phyloP scores from a whole-genome alignment of 306 rosid genomes.

The Castanopsis chinensis region DNA sequence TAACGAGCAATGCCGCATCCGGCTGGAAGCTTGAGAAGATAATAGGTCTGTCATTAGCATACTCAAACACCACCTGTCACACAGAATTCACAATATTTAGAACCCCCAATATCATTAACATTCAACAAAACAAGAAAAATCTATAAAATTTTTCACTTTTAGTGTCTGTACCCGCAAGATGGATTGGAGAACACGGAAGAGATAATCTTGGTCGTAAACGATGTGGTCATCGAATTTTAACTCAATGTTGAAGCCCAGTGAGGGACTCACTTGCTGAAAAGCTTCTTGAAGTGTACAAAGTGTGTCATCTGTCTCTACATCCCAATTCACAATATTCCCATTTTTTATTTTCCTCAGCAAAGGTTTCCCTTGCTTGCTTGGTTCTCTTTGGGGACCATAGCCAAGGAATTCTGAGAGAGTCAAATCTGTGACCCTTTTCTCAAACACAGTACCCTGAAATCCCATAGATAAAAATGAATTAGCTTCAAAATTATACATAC shows the following conservation, averaged over 20 bases:
- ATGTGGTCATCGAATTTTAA: conserved; percentile 50
- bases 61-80: conserved; percentile 35
- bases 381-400: conserved; percentile 51
- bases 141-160: background rate
- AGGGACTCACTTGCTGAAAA: conserved; percentile 41
- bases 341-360: conserved; percentile 46
- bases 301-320: conserved; percentile 46
- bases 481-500: background rate
- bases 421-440: conserved; percentile 49
- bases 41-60: conserved; percentile 47
- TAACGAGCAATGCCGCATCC: conserved; percentile 40
- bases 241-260: conserved; percentile 56
- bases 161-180: conserved; percentile 24
- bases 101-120: background rate
- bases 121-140: background rate
- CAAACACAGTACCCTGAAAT: conserved; percentile 44
- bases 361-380: conserved; percentile 31
- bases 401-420: conserved; percentile 40
- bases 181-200: conserved; percentile 30
- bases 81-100: background rate
- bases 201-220: conserved; percentile 37
- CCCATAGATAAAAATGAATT: background rate
- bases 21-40: conserved; percentile 57
- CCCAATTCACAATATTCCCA: conserved; percentile 45
- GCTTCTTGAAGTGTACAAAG: conserved; percentile 52